phyloP scores from a whole-genome alignment of 2,329 filamentous ascomycete genomes.

The Bipolaris cookei region DNA sequence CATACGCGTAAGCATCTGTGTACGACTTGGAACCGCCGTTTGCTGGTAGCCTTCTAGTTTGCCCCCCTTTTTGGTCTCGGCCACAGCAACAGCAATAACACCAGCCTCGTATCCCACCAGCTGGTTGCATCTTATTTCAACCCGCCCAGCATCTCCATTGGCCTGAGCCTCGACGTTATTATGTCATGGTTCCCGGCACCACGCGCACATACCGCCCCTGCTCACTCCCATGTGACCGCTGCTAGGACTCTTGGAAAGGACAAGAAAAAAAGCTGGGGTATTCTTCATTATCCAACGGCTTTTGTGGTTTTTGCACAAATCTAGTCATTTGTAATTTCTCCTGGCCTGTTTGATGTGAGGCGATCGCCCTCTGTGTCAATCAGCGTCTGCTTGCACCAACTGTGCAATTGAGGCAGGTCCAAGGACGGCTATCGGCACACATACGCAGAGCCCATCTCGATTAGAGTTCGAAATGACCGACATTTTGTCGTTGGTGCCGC shows the following conservation, averaged over 20 bases:
- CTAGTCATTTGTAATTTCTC: conserved; percentile 4
- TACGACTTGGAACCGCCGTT: neutral
- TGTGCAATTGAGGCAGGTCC: neutral
- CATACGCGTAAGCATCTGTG: conserved; percentile 1
- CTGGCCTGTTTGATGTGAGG: neutral
- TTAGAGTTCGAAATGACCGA: neutral
- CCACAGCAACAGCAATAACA: neutral
- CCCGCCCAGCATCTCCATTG: neutral
- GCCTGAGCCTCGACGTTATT: neutral
- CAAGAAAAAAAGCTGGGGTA: conserved; percentile 15
- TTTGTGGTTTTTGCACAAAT: conserved; percentile 9
- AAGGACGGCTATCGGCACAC: neutral
- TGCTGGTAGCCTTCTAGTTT: neutral
- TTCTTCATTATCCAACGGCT: conserved; percentile 9
- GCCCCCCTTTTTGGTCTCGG: conserved; percentile 1
- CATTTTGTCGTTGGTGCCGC: neutral
- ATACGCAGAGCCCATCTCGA: neutral
- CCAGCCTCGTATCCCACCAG: neutral
- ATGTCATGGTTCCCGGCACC: conserved; percentile 5
- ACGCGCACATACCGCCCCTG: neutral
- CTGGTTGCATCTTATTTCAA: neutral
- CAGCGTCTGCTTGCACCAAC: neutral
- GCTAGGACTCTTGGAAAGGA: neutral
- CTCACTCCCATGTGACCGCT: neutral
- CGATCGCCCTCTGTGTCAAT: neutral